Conservation (phyloP, 2,329 filamentous ascomycete genomes). For the Beauveria brongniartii region DNA sequence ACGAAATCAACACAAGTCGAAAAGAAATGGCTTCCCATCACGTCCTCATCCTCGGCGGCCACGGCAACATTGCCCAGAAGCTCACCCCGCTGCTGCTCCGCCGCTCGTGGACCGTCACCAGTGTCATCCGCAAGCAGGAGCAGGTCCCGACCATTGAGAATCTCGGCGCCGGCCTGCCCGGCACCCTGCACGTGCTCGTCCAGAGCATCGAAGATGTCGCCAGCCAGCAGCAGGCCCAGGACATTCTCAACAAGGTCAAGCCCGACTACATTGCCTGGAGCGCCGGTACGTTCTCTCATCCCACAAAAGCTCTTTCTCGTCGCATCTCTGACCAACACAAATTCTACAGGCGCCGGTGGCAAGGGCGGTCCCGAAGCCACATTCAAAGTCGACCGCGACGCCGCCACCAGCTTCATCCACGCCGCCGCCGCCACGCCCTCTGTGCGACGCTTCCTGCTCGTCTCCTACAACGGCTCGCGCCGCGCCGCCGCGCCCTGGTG, state of each 20-base stretch:
- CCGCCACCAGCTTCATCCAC: conserved; percentile 53
- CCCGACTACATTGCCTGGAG: conserved; percentile 62
- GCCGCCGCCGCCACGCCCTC: conserved; percentile 46
- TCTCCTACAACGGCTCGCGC: conserved; percentile 53
- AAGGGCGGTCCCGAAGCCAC: conserved; percentile 50
- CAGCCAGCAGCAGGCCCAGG: conserved; percentile 51
- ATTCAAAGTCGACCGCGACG: conserved; percentile 53
- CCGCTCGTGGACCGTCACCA: conserved; percentile 69
- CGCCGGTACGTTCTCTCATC: conserved; percentile 54
- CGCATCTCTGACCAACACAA: too few species aligned
- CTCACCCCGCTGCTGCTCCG: conserved; percentile 70
- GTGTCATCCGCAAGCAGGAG: conserved; percentile 64
- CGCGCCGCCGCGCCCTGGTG: conserved; percentile 47
- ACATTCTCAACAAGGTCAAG: conserved; percentile 52
- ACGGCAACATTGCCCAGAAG: conserved; percentile 68
- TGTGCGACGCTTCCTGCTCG: conserved; percentile 54
- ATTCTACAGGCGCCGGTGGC: conserved; percentile 44
- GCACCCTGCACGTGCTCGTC: conserved; percentile 61
- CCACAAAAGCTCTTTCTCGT: too few species aligned
- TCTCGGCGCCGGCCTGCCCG: conserved; percentile 49
- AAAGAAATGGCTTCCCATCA: conserved; percentile 30
- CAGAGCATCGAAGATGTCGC: conserved; percentile 65
- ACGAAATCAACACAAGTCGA: neutral
- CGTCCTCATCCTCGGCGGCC: conserved; percentile 71
- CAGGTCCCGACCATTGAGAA: conserved; percentile 57